Evolutionary conservation across 2,329 filamentous ascomycete species (phyloP), one percentile per base, ranked within the genome.

Genomic region (Penicillium psychrosexuale): DNA sequence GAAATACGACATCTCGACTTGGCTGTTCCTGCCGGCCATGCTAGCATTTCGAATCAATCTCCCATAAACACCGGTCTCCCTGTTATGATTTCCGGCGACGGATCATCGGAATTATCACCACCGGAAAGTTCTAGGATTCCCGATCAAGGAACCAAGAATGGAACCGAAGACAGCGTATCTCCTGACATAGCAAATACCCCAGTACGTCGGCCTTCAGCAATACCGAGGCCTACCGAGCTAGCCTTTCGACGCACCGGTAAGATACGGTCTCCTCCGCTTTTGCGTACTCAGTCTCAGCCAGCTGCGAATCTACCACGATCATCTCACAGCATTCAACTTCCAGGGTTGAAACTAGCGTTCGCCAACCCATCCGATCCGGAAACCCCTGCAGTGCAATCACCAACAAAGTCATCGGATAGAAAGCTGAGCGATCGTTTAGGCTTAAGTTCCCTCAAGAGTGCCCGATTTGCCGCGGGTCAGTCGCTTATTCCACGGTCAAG

Each of bases 401-500:
- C 51, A 44, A 69, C 73, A 8, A 77, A 49, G 30, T 30, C 75
- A 53, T 66, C 77, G 1, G 90, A 96, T 59, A 93, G 90, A 73
- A 91, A 90, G 65, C 78, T 96, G 53, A 84, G 84, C 13, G 91
- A 91, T 61, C 84, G 87, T 51, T 76, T 91, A 12, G 86, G 85
- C 0, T 74, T 93, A 1, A 80, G 79, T 28, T 79, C 84, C 3
- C 74, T 90, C 53, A 93, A 91, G 67, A 74, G 76, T 55, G 69
- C 74, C 34, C 82, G 82, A 58, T 66, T 77, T 39, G 60, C 77
- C 4, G 69, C 76, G 4, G 71, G 72, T 0, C 78, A 80, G 33
- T 97, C 94, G 1, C 82, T 93, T 39, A 97, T 99, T 57, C 92
- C 92, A 28, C 85, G 94, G 31, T 94, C 94, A 68, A 86, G 82